These are phyloP conservation scores for Fusarium luffae DNA, from an alignment of 2,329 filamentous ascomycete species.

Conservation along the genomic window DNA sequence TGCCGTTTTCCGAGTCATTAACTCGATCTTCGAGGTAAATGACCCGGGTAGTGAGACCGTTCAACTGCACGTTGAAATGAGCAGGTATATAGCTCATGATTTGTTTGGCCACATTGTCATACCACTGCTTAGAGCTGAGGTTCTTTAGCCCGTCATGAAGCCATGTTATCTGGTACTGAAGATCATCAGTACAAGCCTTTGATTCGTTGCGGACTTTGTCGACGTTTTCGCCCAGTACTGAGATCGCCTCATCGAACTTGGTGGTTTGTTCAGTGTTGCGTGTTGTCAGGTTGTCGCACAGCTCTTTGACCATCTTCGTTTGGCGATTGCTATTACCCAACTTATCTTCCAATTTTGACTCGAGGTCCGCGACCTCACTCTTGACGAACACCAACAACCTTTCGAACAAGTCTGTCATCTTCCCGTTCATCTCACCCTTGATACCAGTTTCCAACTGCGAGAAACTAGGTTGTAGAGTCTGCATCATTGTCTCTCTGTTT, in stretches of 20 bases:
- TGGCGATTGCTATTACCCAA: not conserved
- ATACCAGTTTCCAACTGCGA: conserved; percentile 15
- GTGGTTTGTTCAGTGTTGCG: conserved; percentile 9
- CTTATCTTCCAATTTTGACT: not conserved
- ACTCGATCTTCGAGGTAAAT: conserved; percentile 35
- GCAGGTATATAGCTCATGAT: conserved; percentile 48
- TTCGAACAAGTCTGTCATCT: conserved; percentile 14
- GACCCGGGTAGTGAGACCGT: conserved; percentile 33
- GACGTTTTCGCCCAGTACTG: conserved; percentile 1
- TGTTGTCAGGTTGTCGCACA: not conserved
- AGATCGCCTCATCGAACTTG: conserved; percentile 8
- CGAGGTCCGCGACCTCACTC: conserved; percentile 18
- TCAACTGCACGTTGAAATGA: conserved; percentile 33
- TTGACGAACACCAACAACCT: conserved; percentile 31
- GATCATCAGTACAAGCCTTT: conserved; percentile 44
- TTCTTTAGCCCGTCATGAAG: conserved; percentile 63
- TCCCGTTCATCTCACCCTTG: not conserved
- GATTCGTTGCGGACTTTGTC: conserved; percentile 33
- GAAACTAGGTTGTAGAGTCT: conserved; percentile 19
- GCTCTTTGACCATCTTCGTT: not conserved
- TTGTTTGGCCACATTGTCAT: conserved; percentile 53
- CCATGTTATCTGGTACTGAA: conserved; percentile 52
- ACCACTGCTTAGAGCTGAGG: conserved; percentile 57
- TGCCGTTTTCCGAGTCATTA: conserved; percentile 13
- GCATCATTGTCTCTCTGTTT: conserved; percentile 18